Base-by-base conservation (phyloP, 495 filamentous ascomycete genomes). In the Bacidia rubella region DNA sequence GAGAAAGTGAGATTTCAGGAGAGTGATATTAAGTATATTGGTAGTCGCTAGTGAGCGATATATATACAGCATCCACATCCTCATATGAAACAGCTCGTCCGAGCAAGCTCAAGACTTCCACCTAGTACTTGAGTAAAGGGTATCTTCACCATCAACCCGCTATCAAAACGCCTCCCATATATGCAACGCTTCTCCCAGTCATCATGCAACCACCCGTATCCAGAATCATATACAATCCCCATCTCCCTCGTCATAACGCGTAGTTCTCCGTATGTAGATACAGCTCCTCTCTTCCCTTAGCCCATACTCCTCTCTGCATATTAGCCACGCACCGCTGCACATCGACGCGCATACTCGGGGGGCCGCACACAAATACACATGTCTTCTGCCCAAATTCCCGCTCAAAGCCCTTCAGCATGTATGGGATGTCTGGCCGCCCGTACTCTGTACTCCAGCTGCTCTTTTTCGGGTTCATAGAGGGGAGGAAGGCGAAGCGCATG, bases 181-280 rank as follows among this genome's bases (percentile, higher is more conserved):
- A 35, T 35, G 29, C 29, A 35, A 15, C 29, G 29, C 29, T 35
- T n/a, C n/a, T n/a, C n/a, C 29, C 29, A 35, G 29, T 5, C 15
- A 7, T 35, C 29, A n/a, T n/a, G n/a, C n/a, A n/a, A n/a, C 29
- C 29, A 15, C 15, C 5, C 29, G 29, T 7, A 5, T 5, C 29
- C 29, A 35, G 15, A 35, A 35, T 35, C 29, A 15, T 35, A 15
- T 5, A 35, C 29, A 35, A 35, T 38, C 17, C 39, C 24, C 11
- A 32, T 12, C 26, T 4, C 4, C 21, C 12, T 11, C 23, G 39
- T 73, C 62, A 93, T 48, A 90, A 70, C 38, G 87, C 86, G 68
- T 93, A 95, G 65, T 95, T 95, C 74, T 97, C 90, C 11, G 89
- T 83, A 73, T 96, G 90, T 66, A 97, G 65, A 64, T 88, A 95